phyloP scores from a whole-genome alignment of 2,329 filamentous ascomycete species.

The Diaporthe caulivora region DNA sequence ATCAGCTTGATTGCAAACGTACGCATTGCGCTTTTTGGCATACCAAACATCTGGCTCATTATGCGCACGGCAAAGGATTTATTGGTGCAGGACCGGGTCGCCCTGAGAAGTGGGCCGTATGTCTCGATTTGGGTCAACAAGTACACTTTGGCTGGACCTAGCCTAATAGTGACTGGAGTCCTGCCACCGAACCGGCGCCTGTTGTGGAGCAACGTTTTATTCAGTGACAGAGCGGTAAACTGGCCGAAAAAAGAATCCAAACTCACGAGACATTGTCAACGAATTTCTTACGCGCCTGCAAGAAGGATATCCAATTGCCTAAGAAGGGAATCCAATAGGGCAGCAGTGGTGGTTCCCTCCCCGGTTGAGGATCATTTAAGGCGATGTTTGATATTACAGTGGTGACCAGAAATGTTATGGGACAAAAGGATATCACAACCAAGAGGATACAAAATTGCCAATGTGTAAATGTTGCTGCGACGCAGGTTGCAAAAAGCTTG shows the following conservation, averaged over 20 bases:
- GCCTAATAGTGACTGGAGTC: background rate
- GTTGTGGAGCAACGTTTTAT: background rate
- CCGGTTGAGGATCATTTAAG: background rate
- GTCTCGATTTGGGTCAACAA: background rate
- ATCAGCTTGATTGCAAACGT: background rate
- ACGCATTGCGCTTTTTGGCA: background rate
- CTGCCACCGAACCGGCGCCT: background rate
- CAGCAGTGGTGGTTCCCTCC: background rate
- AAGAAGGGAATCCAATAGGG: background rate
- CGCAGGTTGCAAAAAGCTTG: background rate
- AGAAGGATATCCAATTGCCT: background rate
- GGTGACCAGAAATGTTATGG: background rate
- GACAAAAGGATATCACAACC: background rate
- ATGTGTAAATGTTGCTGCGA: background rate
- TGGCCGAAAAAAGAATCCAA: no score
- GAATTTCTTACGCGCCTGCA: background rate
- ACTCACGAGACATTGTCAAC: background rate
- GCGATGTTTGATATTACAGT: background rate
- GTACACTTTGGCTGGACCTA: slow-evolving; percentile 5
- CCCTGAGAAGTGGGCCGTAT: background rate
- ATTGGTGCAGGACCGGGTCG: background rate
- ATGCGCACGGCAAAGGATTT: background rate
- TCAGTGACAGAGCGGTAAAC: background rate
- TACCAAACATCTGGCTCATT: slow-evolving; percentile 3
- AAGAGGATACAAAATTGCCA: background rate